Base-by-base conservation (phyloP, 192 early-diverging fungal genomes). In the Rhizophagus prolifer region DNA sequence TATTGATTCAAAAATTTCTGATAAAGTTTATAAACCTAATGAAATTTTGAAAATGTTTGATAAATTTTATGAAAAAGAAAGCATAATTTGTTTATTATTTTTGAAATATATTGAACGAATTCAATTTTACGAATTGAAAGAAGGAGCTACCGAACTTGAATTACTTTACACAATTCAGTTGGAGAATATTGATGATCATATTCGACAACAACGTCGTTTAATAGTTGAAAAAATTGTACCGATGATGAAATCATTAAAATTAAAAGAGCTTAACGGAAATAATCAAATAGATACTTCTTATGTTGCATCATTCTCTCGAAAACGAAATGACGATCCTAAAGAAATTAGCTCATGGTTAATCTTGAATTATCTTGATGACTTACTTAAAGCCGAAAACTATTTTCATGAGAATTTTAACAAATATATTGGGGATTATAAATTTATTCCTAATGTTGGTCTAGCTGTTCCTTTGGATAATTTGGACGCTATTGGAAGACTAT, bases 401-500 rank as follows among this genome's bases (percentile, higher is more conserved):
- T 79, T 83, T 66, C 0, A 26, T 9, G 72, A 65, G 13, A 34
- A 72, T 2, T 78, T 61, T 5, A 38, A 66, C 7, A 65, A 50
- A 10, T 44, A 77, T 46, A n/a, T 83, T 8, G 47, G 31, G 1
- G 60, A 54, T 21, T 54, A 54, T 19, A 54, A 54, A 21, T 54
- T 83, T n/a, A 81, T 84, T 9, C 83, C 83, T 12, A 82, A 79
- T 81, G 83, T 82, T 12, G 83, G 81, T 3, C 30, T 84, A 9
- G 82, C 83, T 19, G 79, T 79, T 2, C 77, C 70, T 12, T n/a
- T 76, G 26, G 58, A 81, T 7, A 41, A 62, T 2, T 1, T 9
- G 3, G 26, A 58, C 12, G 65, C 23, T 60, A 59, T 78, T 21
- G 82, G 74, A 7, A 23, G 76, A 1, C 46, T 84, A 38, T 84